Evolutionary conservation across 805 yeast species (phyloP), one percentile per base, ranked within the genome.

Genomic region (Maudiozyma serrabonitensis): DNA sequence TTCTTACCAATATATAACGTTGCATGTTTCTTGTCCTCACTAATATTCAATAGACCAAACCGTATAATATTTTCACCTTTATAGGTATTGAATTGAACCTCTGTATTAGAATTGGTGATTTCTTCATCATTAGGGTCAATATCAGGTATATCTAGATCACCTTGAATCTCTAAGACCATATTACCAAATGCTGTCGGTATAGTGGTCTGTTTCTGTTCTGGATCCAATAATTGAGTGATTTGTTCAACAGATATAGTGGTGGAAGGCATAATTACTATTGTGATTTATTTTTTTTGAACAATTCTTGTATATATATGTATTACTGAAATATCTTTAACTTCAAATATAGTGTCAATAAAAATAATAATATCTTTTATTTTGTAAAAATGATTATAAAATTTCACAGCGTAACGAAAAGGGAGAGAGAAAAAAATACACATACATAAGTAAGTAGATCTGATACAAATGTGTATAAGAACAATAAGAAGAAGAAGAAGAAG

Each of bases 121-220:
- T 42, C 26, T 28, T 28, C 32, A 2, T 3, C 12, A 2, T 4
- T 28, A 2, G 12, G 32, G 8, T 74, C 37, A 64, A 23, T 13
- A 70, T 15, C 64, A 62, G 42, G 69, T 2, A 81, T 59, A 49
- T 79, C 77, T 39, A 84, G 62, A 35, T 81, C 87, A 9, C 93
- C 93, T 59, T 84, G 93, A 18, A 84, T 83, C 61, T 84, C 93
- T 18, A 84, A 52, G 16, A 84, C 56, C 2, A 77, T 72, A 41
- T 80, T 72, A 0, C 91, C 93, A 41, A 69, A 64, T 1, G 81
- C 75, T 0, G 90, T 63, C 9, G 47, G 46, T 6, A 62, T 53
- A 6, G 57, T 45, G 32, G 55, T 46, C 42, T 57, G 57, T 18
- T 47, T 54, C 11, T 47, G 50, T 15, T 50, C 51, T 13, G 58